Evolutionary conservation across 108 stramenopile genomes (phyloP).

Genomic region (Skeletonema menzelii): DNA sequence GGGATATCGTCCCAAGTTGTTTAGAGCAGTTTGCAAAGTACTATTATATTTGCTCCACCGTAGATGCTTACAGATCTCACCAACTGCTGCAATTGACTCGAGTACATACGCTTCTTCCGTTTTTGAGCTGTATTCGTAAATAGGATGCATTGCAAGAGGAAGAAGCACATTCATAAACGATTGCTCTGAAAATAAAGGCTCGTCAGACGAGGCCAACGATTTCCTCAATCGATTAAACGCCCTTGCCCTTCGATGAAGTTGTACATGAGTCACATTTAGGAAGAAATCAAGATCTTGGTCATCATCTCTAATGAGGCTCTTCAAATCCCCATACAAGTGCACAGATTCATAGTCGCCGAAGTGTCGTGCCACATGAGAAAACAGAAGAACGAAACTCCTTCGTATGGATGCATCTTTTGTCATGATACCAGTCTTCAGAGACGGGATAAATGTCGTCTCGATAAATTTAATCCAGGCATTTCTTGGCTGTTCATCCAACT

Average conservation of each 20-base stretch:
- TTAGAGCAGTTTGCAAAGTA: slow-evolving; percentile 65
- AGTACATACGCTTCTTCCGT: slow-evolving; percentile 71
- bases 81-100: slow-evolving; percentile 80
- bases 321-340: slow-evolving; percentile 81
- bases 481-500: slow-evolving; percentile 2
- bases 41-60: slow-evolving; percentile 87
- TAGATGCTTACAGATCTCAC: slow-evolving; percentile 69
- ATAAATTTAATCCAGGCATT: slow-evolving; percentile 62
- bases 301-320: slow-evolving; percentile 64
- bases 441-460: slow-evolving; percentile 67
- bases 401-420: slow-evolving; percentile 45
- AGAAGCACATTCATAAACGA: slow-evolving; percentile 75
- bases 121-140: slow-evolving; percentile 81
- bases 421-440: slow-evolving; percentile 59
- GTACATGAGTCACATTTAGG: slow-evolving; percentile 92
- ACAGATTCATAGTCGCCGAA: slow-evolving; percentile 42
- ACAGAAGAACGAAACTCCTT: slow-evolving; percentile 62
- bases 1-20: slow-evolving; percentile 67
- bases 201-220: slow-evolving; percentile 20
- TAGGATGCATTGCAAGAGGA: slow-evolving; percentile 84
- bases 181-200: slow-evolving; percentile 50
- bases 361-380: slow-evolving; percentile 58
- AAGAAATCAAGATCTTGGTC: slow-evolving; percentile 95
- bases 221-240: slow-evolving; percentile 82
- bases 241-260: slow-evolving; percentile 89